Conservation (phyloP, 495 filamentous ascomycete species). For the Extremus antarcticus region DNA sequence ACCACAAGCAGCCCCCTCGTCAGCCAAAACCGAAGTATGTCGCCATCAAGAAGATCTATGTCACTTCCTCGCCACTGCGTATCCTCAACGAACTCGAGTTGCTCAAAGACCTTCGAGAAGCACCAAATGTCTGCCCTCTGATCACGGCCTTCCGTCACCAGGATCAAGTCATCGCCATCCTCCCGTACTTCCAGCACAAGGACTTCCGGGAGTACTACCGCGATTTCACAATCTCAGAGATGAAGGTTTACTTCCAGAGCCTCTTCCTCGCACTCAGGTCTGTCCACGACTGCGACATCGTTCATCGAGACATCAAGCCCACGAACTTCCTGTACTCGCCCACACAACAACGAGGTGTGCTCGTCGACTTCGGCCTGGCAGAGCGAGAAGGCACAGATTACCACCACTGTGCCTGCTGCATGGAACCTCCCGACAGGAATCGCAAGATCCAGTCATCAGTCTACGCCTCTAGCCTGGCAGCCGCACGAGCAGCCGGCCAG, state of each 20-base stretch:
- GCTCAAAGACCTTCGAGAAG: conserved; percentile 78
- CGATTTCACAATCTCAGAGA: conserved; percentile 71
- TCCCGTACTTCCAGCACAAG: conserved; percentile 89
- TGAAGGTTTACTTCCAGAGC: conserved; percentile 77
- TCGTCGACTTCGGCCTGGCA: conserved; percentile 93
- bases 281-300: conserved; percentile 71
- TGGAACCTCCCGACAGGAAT: conserved; percentile 29
- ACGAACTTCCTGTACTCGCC: conserved; percentile 98
- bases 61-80: conserved; percentile 82
- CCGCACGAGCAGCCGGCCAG: conserved; percentile 21
- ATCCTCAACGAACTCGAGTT: conserved; percentile 97
- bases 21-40: conserved; percentile 56
- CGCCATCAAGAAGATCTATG: conserved; percentile 98
- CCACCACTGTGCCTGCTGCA: conserved; percentile 61
- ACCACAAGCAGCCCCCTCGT: conserved; percentile 34
- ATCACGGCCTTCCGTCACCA: conserved; percentile 91
- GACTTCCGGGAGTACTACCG: conserved; percentile 96
- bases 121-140: conserved; percentile 75
- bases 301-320: conserved; percentile 98
- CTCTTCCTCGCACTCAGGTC: conserved; percentile 74
- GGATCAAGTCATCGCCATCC: conserved; percentile 88
- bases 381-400: conserved; percentile 68
- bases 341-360: conserved; percentile 64
- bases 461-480: conserved; percentile 15
- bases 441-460: conserved; percentile 27